phyloP scores from a whole-genome alignment of 768 basidiomycete species.

The Lactarius psammicola region DNA sequence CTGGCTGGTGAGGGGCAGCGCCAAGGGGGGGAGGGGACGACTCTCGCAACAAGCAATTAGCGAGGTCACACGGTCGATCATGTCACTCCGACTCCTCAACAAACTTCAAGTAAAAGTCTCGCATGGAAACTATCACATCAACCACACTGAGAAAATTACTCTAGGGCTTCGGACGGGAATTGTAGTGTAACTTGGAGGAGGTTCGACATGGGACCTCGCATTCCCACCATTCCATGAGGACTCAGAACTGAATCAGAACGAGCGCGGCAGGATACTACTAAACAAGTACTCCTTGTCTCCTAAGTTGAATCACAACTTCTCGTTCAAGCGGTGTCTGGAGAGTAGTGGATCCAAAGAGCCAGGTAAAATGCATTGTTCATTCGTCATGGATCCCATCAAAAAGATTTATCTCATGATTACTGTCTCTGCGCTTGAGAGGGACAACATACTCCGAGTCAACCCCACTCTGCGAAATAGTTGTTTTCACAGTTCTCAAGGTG shows the following conservation, averaged over 20 bases:
- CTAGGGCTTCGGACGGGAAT: neutral
- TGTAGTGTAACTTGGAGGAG: too few species aligned
- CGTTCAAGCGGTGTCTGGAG: neutral
- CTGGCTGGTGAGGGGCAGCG: neutral
- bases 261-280: too few species aligned
- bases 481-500: neutral
- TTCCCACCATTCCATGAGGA: neutral
- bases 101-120: neutral
- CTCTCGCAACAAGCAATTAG: neutral
- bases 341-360: neutral
- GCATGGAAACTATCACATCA: too few species aligned
- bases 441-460: too few species aligned
- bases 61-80: neutral
- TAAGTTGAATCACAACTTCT: neutral
- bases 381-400: neutral
- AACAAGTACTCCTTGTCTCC: neutral
- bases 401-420: too few species aligned
- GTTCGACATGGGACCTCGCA: neutral
- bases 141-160: neutral
- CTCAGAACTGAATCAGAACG: too few species aligned
- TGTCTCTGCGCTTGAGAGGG: too few species aligned
- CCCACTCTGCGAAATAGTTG: neutral
- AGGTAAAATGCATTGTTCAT: neutral
- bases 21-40: neutral
- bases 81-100: neutral